Evolutionary conservation across 768 basidiomycete species (phyloP), one percentile per base, ranked within the genome.

Genomic region (Leucocoprinus birnbaumii): DNA sequence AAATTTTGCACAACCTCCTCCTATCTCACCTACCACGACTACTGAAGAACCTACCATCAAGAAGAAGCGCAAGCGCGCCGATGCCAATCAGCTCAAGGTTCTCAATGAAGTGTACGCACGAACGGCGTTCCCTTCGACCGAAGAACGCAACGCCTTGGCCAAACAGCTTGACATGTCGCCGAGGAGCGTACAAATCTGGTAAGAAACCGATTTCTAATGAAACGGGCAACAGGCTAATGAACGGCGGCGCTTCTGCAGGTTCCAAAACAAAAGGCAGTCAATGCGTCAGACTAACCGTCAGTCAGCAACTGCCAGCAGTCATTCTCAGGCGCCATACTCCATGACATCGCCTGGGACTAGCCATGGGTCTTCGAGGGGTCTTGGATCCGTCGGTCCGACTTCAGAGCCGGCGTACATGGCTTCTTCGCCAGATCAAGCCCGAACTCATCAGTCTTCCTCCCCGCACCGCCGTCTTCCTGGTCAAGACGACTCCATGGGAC

Each of bases 151-250:
- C 35, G 83, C 82, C 27, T 71, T 92, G 47, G 90, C 91, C 13
- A 88, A 84, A 59, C 75, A 81, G 61, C 73, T 92, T 58, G 89
- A 88, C 60, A 92, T 93, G 91, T 84, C 87, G 45, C 81, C 91
- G 38, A 74, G 91, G 59, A 90, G 87, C 60, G 91, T 93, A 55
- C 91, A 93, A 67, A 92, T 93, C 54, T 93, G 91, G 91, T 91
- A 66, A 62, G 19, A 55, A 52, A 47, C 26, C 37, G 59, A 53
- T 61, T 63, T 48, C 60, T 55, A 44, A 60, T 61, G 48, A 48
- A 55, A 34, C 22, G 45, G 51, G 55, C 59, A 50, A 57, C 57
- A 47, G 50, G 62, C 48, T 59, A 22, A 58, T 58, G 63, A 48
- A 65, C 62, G 62, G 52, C 53, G 49, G 53, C 61, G 58, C 38